Percentiles rank a stretch among this genome's conserved stretches.
Conservation (phyloP, 2,329 filamentous ascomycete species). For the Fusarium poae region DNA sequence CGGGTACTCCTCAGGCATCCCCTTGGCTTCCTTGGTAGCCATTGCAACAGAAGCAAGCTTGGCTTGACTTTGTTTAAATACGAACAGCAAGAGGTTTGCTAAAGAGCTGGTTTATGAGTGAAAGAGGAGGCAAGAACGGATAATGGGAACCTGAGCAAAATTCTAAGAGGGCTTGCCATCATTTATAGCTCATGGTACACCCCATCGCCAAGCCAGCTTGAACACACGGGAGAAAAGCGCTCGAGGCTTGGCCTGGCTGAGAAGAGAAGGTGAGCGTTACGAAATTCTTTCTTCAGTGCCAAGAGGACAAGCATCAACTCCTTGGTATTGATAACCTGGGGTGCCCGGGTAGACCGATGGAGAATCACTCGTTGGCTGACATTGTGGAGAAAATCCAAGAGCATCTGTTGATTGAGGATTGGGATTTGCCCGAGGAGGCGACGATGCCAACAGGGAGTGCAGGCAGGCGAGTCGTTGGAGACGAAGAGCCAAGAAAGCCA, state of each 20-base stretch:
- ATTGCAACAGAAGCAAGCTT: slow-evolving; percentile 34
- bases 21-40: slow-evolving; percentile 39
- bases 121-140: slow-evolving; percentile 12
- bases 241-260: slow-evolving; percentile 38
- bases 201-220: slow-evolving; percentile 34
- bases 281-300: slow-evolving; percentile 36
- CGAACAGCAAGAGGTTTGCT: slow-evolving; percentile 11
- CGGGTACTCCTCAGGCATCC: slow-evolving; percentile 26
- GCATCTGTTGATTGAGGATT: slow-evolving; percentile 22
- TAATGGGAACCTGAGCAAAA: slow-evolving; percentile 3
- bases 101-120: slow-evolving; percentile 3
- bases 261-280: slow-evolving; percentile 41
- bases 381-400: slow-evolving; percentile 31
- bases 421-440: slow-evolving; percentile 42
- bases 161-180: slow-evolving; percentile 8
- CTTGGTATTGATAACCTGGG: slow-evolving; percentile 26
- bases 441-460: slow-evolving; percentile 40
- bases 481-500: slow-evolving; percentile 37
- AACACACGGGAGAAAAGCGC: slow-evolving; percentile 22
- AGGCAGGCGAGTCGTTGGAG: slow-evolving; percentile 29
- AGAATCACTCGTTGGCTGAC: slow-evolving; percentile 24
- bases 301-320: slow-evolving; percentile 38
- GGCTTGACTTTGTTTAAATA: slow-evolving; percentile 14
- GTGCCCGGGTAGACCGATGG: slow-evolving; percentile 33
- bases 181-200: slow-evolving; percentile 36